Conservation (phyloP, 2,329 filamentous ascomycete species). For the Fusarium tjaetaba region DNA sequence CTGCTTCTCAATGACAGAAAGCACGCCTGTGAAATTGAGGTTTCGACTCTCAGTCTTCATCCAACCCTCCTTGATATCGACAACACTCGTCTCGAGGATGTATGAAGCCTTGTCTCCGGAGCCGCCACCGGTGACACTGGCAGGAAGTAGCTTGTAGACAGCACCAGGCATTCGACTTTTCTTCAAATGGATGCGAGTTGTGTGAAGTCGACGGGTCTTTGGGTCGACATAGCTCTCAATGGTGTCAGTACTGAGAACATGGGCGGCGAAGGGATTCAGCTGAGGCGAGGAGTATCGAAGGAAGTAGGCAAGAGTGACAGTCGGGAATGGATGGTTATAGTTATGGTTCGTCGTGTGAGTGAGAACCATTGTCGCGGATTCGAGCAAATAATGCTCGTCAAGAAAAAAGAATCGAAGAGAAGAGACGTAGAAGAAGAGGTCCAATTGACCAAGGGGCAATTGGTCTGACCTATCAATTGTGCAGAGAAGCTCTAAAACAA, state of each 20-base stretch:
- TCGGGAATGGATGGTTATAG: slow-evolving; percentile 84
- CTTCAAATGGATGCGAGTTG: slow-evolving; percentile 83
- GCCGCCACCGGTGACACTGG: slow-evolving; percentile 72
- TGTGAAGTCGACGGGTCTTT: slow-evolving; percentile 77
- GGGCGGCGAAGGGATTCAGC: slow-evolving; percentile 81
- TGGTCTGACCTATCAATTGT: not conserved
- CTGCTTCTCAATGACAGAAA: slow-evolving; percentile 82
- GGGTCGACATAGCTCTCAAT: slow-evolving; percentile 79
- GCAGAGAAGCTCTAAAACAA: not conserved
- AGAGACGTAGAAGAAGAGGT: not conserved
- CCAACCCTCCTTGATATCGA: slow-evolving; percentile 83
- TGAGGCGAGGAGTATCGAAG: slow-evolving; percentile 80
- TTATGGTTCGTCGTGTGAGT: slow-evolving; percentile 73
- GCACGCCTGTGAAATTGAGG: slow-evolving; percentile 82
- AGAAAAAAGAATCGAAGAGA: slow-evolving; percentile 10
- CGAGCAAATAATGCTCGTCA: slow-evolving; percentile 25
- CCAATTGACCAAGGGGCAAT: slow-evolving; percentile 28
- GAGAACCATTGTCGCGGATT: slow-evolving; percentile 64
- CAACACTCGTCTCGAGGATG: slow-evolving; percentile 81
- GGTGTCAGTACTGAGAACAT: slow-evolving; percentile 86
- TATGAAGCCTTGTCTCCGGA: slow-evolving; percentile 77
- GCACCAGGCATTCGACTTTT: slow-evolving; percentile 80
- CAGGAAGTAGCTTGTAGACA: slow-evolving; percentile 78
- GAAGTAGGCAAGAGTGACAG: slow-evolving; percentile 89
- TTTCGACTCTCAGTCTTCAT: slow-evolving; percentile 86